These are phyloP conservation scores for Coemansia sp. DNA, from an alignment of 192 early-diverging fungal genomes.

Conservation along the genomic window DNA sequence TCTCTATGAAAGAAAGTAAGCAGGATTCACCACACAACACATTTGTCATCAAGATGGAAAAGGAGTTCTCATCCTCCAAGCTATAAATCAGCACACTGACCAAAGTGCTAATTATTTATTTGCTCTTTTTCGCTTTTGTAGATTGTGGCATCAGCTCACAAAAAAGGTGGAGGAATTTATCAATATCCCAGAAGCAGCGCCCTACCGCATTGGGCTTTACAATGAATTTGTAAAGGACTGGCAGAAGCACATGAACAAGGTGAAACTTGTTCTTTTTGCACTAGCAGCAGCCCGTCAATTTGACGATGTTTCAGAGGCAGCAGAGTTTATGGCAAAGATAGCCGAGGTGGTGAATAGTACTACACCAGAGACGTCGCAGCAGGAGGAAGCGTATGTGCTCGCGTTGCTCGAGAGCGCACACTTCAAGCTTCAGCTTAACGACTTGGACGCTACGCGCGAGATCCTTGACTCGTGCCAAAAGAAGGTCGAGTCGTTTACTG, in stretches of 20 bases:
- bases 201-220: constrained; percentile 80
- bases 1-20: constrained; percentile 93
- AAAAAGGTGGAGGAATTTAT: constrained; percentile 76
- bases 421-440: constrained; percentile 74
- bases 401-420: constrained; percentile 86
- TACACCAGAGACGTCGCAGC: constrained; percentile 42
- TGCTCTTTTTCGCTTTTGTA: constrained; percentile 36
- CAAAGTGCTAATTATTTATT: neutral
- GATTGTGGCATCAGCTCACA: constrained; percentile 98
- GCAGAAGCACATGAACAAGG: constrained; percentile 92
- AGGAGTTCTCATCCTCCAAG: no score
- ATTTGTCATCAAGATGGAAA: no score
- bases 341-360: constrained; percentile 67
- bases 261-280: constrained; percentile 85
- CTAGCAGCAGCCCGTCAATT: constrained; percentile 74
- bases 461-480: constrained; percentile 86
- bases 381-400: constrained; percentile 80
- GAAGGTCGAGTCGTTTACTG: constrained; percentile 55
- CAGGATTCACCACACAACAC: neutral
- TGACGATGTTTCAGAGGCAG: constrained; percentile 67
- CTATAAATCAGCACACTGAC: no score
- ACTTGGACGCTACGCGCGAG: constrained; percentile 81
- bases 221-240: constrained; percentile 92
- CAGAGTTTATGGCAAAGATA: constrained; percentile 73
- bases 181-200: constrained; percentile 70